phyloP scores from a whole-genome alignment of 805 yeast species.

The Saccharomycopsis babjevae region DNA sequence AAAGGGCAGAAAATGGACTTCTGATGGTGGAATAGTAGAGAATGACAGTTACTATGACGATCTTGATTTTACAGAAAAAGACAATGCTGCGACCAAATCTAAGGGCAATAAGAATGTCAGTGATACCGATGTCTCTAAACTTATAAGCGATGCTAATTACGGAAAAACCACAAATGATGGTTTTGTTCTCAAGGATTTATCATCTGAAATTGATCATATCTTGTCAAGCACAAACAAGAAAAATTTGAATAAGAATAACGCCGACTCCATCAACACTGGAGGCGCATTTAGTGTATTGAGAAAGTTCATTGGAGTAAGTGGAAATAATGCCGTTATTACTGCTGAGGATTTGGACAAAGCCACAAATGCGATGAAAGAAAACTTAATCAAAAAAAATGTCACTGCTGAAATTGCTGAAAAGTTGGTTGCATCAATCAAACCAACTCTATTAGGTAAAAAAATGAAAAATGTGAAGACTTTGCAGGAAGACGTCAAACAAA shows the following conservation, averaged over 20 bases:
- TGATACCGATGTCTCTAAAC: conserved; percentile 22
- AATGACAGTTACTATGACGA: conserved; percentile 1
- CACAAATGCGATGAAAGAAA: conserved; percentile 57
- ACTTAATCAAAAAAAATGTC: conserved; percentile 75
- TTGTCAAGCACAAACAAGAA: conserved; percentile 5
- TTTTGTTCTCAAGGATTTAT: conserved; percentile 13
- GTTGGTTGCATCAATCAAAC: conserved; percentile 59
- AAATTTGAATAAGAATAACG: background rate
- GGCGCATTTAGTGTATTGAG: conserved; percentile 50
- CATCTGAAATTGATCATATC: conserved; percentile 15
- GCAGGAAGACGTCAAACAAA: conserved; percentile 60
- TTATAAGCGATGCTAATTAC: conserved; percentile 17
- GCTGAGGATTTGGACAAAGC: conserved; percentile 57
- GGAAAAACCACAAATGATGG: conserved; percentile 16
- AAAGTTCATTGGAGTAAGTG: conserved; percentile 45
- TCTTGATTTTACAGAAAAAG: conserved; percentile 17
- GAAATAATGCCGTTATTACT: conserved; percentile 48
- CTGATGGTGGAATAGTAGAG: conserved; percentile 11
- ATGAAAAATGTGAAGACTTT: conserved; percentile 68
- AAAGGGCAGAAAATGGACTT: conserved; percentile 17
- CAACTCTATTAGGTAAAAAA: conserved; percentile 60
- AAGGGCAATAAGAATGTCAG: background rate
- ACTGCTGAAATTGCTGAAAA: conserved; percentile 81
- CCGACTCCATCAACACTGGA: conserved; percentile 15
- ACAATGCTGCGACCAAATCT: background rate